These are phyloP conservation scores for Nicotiana otophora DNA, from an alignment of 257 asterid genomes.

Conservation along the genomic window DNA sequence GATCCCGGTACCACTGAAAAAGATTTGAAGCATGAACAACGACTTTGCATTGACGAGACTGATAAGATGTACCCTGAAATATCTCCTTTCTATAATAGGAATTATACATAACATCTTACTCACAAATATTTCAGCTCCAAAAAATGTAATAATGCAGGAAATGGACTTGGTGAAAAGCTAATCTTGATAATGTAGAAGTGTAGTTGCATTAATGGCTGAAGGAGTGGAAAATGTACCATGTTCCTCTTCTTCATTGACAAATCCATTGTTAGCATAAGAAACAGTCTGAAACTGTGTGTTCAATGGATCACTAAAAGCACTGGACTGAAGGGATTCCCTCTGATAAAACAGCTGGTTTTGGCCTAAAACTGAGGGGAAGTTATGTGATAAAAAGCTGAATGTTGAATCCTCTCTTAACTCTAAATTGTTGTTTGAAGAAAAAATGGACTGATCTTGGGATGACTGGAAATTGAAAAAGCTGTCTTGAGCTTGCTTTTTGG, in stretches of 20 bases:
- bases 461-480: not conserved
- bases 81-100: not conserved
- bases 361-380: conserved; percentile 18
- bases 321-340: conserved; percentile 99
- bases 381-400: not conserved
- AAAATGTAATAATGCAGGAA: not conserved
- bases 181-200: not conserved
- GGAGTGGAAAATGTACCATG: not conserved
- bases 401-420: not conserved
- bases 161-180: not conserved
- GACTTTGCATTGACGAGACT: not conserved
- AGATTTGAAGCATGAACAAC: too few species aligned
- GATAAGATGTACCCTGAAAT: not conserved
- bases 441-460: not conserved
- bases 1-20: fast-evolving
- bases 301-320: conserved; percentile 56
- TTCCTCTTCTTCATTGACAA: not conserved
- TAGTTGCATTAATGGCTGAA: not conserved
- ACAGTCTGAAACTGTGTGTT: not conserved
- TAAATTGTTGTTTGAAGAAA: conserved; percentile 25
- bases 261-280: not conserved
- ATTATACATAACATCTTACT: not conserved
- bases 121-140: not conserved
- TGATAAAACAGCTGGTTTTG: conserved; percentile 63
- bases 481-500: not conserved